phyloP scores from a whole-genome alignment of 1,284 basidiomycete genomes.

The Porodaedalea pini region DNA sequence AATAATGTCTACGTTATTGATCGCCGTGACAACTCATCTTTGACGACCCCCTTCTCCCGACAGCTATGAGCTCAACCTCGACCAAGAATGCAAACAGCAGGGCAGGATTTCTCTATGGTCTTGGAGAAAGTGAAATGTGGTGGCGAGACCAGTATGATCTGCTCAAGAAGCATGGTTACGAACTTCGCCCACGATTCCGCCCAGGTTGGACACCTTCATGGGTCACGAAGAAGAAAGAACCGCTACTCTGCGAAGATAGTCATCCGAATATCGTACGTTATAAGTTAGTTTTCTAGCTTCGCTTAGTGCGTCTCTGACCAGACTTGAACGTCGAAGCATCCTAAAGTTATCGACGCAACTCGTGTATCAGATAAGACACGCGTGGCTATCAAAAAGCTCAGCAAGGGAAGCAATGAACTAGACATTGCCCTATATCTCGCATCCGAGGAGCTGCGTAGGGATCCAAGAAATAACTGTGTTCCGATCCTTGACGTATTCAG shows the following conservation, averaged over 20 bases:
- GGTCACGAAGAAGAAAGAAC: conserved; percentile 20
- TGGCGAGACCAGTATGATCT: conserved; percentile 26
- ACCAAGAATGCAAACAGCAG: too few relatives aligned
- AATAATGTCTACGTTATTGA: too few relatives aligned
- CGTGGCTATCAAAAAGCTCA: not conserved
- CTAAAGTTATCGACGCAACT: conserved; percentile 1
- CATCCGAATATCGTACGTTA: conserved; percentile 26
- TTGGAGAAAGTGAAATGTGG: conserved; percentile 20
- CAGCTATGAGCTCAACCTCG: too few relatives aligned
- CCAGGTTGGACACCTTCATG: conserved; percentile 30
- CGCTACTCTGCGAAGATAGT: conserved; percentile 24
- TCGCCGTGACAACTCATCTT: too few relatives aligned
- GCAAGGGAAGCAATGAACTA: not conserved
- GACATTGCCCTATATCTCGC: not conserved
- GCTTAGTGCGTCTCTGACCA: too few relatives aligned
- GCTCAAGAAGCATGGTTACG: conserved; percentile 26
- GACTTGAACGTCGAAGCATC: not conserved
- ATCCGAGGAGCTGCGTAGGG: not conserved
- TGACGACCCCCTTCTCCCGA: too few relatives aligned
- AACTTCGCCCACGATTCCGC: conserved; percentile 27
- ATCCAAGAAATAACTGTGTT: conserved; percentile 11
- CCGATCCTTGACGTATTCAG: conserved; percentile 9
- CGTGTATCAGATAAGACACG: not conserved
- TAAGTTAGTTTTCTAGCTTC: too few relatives aligned
- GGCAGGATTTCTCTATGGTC: too few relatives aligned